A percentile compares a stretch with the other conserved stretches of the same genome.
These are phyloP conservation scores for Ceriops tagal DNA, from an alignment of 345 rosid genomes.

Conservation along the genomic window DNA sequence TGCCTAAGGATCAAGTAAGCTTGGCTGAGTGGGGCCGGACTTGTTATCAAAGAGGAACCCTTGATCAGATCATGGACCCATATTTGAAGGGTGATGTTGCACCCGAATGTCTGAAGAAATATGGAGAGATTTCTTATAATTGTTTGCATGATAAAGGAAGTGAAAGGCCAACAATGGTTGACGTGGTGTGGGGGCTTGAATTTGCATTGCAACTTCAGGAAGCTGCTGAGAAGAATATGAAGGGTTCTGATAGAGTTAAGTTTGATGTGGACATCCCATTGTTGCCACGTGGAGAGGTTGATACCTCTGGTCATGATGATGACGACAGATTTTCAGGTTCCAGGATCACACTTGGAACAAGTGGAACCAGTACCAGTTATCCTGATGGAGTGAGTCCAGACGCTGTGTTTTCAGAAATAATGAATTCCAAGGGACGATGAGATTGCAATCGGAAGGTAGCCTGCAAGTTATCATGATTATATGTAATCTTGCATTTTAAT, in stretches of 20 bases:
- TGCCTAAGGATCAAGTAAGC: constrained; percentile 19
- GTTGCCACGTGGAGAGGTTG: not conserved
- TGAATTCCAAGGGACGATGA: constrained; percentile 29
- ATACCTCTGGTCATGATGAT: constrained; percentile 7
- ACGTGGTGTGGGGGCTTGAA: constrained; percentile 27
- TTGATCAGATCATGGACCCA: constrained; percentile 38
- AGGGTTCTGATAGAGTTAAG: not conserved
- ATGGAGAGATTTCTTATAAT: constrained; percentile 33
- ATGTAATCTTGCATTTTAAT: not conserved
- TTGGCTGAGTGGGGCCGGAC: constrained; percentile 37
- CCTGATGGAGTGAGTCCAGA: constrained; percentile 6
- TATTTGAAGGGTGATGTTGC: constrained; percentile 33
- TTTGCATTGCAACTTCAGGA: constrained; percentile 24
- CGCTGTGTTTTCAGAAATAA: constrained; percentile 32
- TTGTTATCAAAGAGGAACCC: constrained; percentile 22
- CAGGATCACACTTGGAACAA: constrained; percentile 13
- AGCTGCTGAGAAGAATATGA: constrained; percentile 7
- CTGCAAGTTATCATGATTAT: not conserved
- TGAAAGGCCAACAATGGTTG: constrained; percentile 21
- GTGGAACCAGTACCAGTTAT: constrained; percentile 12
- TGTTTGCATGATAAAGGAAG: constrained; percentile 29
- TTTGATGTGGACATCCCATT: not conserved
- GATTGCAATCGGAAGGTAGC: not conserved
- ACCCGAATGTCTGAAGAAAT: constrained; percentile 36
- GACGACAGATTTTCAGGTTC: constrained; percentile 15